Base-by-base conservation (phyloP, 2,329 filamentous ascomycete genomes). In the Sclerotinia glacialis region DNA sequence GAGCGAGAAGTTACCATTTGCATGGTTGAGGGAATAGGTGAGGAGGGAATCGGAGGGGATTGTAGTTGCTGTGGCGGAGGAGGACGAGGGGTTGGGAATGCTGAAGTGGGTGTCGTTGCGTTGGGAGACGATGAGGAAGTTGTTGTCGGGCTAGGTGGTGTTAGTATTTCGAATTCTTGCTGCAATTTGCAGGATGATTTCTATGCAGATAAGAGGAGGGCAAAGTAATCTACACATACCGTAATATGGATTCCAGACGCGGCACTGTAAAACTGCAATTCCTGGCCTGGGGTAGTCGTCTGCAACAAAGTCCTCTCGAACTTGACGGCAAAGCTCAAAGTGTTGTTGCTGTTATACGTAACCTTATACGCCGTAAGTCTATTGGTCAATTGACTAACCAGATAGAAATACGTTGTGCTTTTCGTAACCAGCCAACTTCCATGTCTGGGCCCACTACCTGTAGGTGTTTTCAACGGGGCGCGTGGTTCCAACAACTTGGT, bases 41-140 rank as follows among this genome's bases (percentile, higher is more conserved):
- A 88, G 82, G 67, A 93, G 78, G 1, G 88, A 84, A 75, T 91
- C 89, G 0, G 87, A 88, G 12, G 81, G 74, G 67, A 86, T 79
- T 16, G 72, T 69, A 6, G 80, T 81, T 69, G 71, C 9, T 0
- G 28, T 77, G 73, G 82, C 79, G 70, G 73, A 68, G 67, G 77
- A 64, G 71, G 83, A 40, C 14, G 37, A 79, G 71, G 79, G 81
- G 76, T 81, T 80, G 67, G 80, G 77, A 64, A 85, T 80, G 23
- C 72, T 73, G 74, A 87, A 83, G 28, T 82, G 78, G 53, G 79
- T 80, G 74, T 89, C 88, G 74, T 84, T 83, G 69, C 90, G 87
- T 70, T 90, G 90, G 2, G 88, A 89, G 49, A 89, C 82, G 70
- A 90, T 80, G 63, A 92, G 75, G 79, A 86, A 90, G 42, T 82